These are phyloP conservation scores for Styphnolobium japonicum DNA, from an alignment of 306 rosid genomes.

Conservation along the genomic window DNA sequence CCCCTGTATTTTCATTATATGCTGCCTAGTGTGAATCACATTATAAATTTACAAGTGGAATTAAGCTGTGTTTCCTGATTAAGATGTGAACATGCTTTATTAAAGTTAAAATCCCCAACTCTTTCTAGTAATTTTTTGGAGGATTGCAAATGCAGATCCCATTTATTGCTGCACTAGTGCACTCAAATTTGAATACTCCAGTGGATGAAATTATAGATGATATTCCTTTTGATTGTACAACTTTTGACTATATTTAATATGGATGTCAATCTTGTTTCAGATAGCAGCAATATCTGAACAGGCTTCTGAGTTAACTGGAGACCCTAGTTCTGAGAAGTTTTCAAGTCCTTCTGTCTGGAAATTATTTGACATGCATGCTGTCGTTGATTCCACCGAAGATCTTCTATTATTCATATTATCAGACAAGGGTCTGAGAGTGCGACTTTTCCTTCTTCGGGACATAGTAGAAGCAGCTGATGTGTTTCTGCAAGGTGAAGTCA, in stretches of 20 bases:
- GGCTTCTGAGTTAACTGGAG: slow-evolving; percentile 65
- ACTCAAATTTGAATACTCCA: slow-evolving; percentile 22
- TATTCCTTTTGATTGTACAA: not conserved
- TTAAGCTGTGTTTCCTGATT: not conserved
- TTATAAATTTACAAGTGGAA: not conserved
- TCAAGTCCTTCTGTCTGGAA: slow-evolving; percentile 68
- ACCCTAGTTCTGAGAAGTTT: slow-evolving; percentile 41
- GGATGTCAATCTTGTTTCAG: slow-evolving; percentile 51
- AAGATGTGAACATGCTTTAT: not conserved
- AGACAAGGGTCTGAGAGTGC: slow-evolving; percentile 84
- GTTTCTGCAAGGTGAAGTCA: slow-evolving; percentile 66
- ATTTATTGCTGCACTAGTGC: slow-evolving; percentile 20
- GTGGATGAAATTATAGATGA: not conserved
- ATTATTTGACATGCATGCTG: slow-evolving; percentile 81
- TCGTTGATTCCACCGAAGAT: slow-evolving; percentile 89
- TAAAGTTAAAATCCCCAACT: not conserved
- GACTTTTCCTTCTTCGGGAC: slow-evolving; percentile 79
- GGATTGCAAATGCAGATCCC: slow-evolving; percentile 18
- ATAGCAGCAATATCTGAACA: slow-evolving; percentile 93
- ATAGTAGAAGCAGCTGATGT: slow-evolving; percentile 67
- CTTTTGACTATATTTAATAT: not conserved
- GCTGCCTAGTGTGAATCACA: not conserved
- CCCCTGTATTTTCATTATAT: too few species aligned
- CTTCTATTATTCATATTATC: slow-evolving; percentile 76
- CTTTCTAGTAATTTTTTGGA: not conserved